A percentile compares a stretch with the other conserved stretches of the same genome.
These are phyloP conservation scores for Aspergillus fumigatus DNA, from an alignment of 2,329 filamentous ascomycete species.

Conservation along the genomic window DNA sequence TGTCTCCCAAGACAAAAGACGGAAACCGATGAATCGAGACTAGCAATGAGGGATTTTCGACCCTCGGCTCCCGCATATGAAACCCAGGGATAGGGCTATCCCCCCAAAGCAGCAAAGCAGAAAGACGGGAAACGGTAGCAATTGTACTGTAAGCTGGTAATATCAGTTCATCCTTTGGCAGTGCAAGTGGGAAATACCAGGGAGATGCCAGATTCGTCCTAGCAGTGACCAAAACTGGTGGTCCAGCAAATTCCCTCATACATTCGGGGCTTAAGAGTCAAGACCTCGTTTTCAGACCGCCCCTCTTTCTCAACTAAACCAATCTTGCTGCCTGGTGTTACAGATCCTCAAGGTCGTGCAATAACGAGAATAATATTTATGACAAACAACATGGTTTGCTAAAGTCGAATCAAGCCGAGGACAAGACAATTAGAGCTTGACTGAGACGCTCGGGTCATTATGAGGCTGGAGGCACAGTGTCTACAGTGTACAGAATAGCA, in stretches of 20 bases:
- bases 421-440: background rate
- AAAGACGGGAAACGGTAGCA: background rate
- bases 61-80: background rate
- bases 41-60: background rate
- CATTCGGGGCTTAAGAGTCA: background rate
- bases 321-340: background rate
- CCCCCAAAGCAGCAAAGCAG: background rate
- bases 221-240: constrained; percentile 7
- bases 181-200: background rate
- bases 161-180: constrained; percentile 2
- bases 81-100: background rate
- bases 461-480: constrained; percentile 6
- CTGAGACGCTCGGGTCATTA: constrained; percentile 11
- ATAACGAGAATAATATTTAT: background rate
- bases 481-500: background rate
- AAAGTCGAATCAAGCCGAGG: background rate
- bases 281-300: background rate
- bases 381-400: background rate
- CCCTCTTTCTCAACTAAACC: background rate
- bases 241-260: constrained; percentile 22
- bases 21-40: background rate
- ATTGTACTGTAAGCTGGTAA: background rate
- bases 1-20: background rate
- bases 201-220: constrained; percentile 17
- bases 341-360: background rate